A percentile compares a stretch with the other conserved stretches of the same genome.
Evolutionary conservation across 345 rosid species (phyloP).

Genomic region (Eutrema yunnanense): DNA sequence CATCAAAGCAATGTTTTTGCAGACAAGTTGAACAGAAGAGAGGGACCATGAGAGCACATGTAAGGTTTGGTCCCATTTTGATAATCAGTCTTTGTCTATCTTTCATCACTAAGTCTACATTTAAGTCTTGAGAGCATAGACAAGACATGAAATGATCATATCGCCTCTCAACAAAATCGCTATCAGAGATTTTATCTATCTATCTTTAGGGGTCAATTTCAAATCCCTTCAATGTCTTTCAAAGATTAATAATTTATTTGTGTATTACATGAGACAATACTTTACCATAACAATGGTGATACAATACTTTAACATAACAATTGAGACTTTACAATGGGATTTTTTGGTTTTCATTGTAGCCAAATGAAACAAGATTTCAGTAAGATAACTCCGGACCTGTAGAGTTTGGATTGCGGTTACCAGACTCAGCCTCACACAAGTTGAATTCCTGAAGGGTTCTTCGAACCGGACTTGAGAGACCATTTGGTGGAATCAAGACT

Average conservation of each 20-base stretch:
- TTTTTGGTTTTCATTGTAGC: not conserved
- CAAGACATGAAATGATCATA: constrained; percentile 19
- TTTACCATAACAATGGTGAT: not conserved
- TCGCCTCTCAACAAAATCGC: constrained; percentile 8
- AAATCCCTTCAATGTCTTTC: not conserved
- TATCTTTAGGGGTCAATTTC: not conserved
- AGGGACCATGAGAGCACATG: constrained; percentile 34
- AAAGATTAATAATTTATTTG: not conserved
- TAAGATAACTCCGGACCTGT: not conserved
- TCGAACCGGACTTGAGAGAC: constrained; percentile 65
- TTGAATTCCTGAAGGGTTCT: constrained; percentile 62
- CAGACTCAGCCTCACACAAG: constrained; percentile 27
- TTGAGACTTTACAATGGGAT: constrained; percentile 16
- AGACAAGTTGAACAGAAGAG: constrained; percentile 17
- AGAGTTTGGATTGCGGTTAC: constrained; percentile 15
- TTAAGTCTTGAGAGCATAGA: constrained; percentile 24
- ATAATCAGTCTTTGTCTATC: constrained; percentile 18
- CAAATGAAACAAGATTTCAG: not conserved
- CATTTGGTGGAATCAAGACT: constrained; percentile 34
- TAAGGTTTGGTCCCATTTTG: constrained; percentile 20
- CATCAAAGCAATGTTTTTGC: not conserved
- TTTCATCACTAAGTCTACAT: constrained; percentile 22
- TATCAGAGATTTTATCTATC: constrained; percentile 10
- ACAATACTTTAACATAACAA: not conserved
- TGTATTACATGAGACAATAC: constrained; percentile 20